Base-by-base conservation (phyloP, 225 moss, liverwort and hornwort species). In the Rhytidiadelphus loreus region DNA sequence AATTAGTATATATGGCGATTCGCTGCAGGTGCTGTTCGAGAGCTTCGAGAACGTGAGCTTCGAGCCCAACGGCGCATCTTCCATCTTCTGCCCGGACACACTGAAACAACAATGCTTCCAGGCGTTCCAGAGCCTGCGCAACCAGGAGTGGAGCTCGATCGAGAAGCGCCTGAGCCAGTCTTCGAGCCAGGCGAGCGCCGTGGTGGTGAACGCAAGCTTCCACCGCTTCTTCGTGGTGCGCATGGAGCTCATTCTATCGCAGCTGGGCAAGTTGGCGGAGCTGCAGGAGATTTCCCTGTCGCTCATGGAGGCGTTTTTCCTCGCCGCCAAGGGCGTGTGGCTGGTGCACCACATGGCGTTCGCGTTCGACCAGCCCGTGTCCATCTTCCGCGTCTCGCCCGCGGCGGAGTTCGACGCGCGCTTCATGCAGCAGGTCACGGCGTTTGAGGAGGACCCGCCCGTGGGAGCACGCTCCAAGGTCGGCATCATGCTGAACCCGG, bases 1-100 rank as follows among this genome's bases (percentile, higher is more conserved):
- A 69, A 24, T 6, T n/a, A 6, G 20, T 43, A 46, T 9, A 7
- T 46, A 32, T 53, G 86, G 26, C 59, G 58, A 33, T 86, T 64
- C 64, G 25, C 26, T 83, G 48, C 82, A 77, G 90, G 88, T 94
- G 60, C 87, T 94, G 91, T 94, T 91, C 80, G 94, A 94, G 83
- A 90, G 87, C 87, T 94, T 94, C 82, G 94, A 94, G 68, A 94
- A 94, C 17, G 88, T 94, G 46, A 90, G 82, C 88, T 94, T 92
- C 83, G 94, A 92, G 70, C 94, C 94, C 20, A 92, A 94, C 60
- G 94, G 94, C n/a, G 88, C 94, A 7, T 64, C 91, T 12, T 59
- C 86, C 24, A 86, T 91, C 35, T 87, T 88, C 87, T 91, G 91
- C 43, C 91, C 91, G 32, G 92, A 91, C n/a, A 81, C 83, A 6